Conservation (phyloP, 768 basidiomycete species). For the Mycena galericulata region DNA sequence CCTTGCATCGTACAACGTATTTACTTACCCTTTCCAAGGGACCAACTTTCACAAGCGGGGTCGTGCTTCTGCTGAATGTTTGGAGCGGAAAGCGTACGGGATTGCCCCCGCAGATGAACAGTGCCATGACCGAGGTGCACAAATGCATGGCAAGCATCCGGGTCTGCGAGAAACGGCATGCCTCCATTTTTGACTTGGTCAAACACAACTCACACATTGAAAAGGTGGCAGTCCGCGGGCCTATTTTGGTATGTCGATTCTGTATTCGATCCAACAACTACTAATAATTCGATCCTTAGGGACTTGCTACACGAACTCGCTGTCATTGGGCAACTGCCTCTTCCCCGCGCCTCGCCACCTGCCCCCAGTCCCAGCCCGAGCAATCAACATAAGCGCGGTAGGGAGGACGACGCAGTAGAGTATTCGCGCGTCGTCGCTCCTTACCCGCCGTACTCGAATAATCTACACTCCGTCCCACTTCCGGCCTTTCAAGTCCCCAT, state of each 20-base stretch:
- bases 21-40: slow-evolving; percentile 31
- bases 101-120: slow-evolving; percentile 56
- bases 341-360: background rate
- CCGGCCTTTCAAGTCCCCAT: background rate
- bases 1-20: background rate
- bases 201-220: background rate
- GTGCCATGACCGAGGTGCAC: slow-evolving; percentile 70
- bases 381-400: background rate
- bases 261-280: background rate
- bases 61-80: slow-evolving; percentile 73
- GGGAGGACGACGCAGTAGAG: background rate
- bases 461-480: background rate
- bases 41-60: slow-evolving; percentile 53
- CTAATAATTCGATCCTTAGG: background rate
- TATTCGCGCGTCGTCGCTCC: background rate
- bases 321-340: slow-evolving; percentile 18
- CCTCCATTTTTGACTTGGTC: background rate
- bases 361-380: background rate
- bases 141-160: slow-evolving; percentile 66
- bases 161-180: slow-evolving; percentile 53
- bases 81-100: slow-evolving; percentile 71
- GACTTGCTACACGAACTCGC: slow-evolving; percentile 37
- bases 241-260: slow-evolving; percentile 44
- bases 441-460: background rate
- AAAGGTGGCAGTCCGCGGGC: slow-evolving; percentile 56